Evolutionary conservation across 805 yeast genomes (phyloP).

Genomic region (Starmerella asiatica): DNA sequence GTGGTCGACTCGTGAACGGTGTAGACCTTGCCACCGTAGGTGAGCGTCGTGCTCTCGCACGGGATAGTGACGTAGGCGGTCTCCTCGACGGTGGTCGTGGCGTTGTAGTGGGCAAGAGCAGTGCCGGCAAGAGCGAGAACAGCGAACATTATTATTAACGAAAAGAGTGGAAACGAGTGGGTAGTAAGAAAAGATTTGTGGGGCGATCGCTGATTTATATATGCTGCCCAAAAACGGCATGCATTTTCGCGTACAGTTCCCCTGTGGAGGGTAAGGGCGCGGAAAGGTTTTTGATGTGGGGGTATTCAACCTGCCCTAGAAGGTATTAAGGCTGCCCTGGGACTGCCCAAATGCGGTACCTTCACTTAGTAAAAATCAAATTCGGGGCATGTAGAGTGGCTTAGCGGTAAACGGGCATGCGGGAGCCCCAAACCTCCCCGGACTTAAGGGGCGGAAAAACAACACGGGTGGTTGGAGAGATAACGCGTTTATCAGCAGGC

Average conservation of each 20-base stretch:
- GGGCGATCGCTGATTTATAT: conserved; percentile 1
- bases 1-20: conserved; percentile 38
- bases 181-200: background rate
- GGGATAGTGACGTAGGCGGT: conserved; percentile 21
- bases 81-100: conserved; percentile 18
- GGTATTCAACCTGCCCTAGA: no score
- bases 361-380: no score
- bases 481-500: no score
- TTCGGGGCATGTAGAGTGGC: no score
- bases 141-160: conserved; percentile 7
- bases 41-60: conserved; percentile 22
- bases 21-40: conserved; percentile 30
- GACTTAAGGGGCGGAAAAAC: no score
- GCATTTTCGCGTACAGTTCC: background rate
- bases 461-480: no score
- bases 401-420: no score
- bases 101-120: conserved; percentile 32
- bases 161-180: background rate
- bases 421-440: no score
- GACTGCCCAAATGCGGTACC: no score
- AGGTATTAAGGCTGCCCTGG: no score
- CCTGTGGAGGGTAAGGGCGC: background rate
- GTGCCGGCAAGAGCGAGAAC: conserved; percentile 42
- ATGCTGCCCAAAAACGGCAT: background rate
- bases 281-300: background rate